These are phyloP conservation scores for Monilinia laxa DNA, from an alignment of 2,329 filamentous ascomycete species.

Conservation along the genomic window DNA sequence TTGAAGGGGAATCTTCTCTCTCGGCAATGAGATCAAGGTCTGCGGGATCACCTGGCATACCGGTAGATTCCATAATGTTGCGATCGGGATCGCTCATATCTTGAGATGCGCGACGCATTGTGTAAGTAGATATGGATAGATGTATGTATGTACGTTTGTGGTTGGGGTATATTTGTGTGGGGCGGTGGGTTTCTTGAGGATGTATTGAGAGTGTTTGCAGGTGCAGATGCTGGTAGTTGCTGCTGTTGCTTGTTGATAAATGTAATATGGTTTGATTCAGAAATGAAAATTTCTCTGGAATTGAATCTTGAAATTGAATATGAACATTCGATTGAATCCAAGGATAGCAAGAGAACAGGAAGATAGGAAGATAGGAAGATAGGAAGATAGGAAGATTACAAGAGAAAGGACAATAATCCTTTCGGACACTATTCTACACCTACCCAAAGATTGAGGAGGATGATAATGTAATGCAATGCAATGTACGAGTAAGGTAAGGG, in stretches of 20 bases:
- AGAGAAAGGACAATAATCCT: background rate
- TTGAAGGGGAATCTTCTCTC: conserved; percentile 36
- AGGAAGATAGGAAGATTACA: background rate
- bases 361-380: background rate
- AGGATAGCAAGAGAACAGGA: background rate
- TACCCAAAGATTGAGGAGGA: conserved; percentile 2
- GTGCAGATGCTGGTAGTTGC: conserved; percentile 18
- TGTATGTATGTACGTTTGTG: background rate
- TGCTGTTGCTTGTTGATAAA: background rate
- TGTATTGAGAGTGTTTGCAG: conserved; percentile 10
- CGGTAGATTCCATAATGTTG: conserved; percentile 39
- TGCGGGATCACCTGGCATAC: conserved; percentile 22
- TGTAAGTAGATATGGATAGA: conserved; percentile 26
- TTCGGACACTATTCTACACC: background rate
- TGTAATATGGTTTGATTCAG: background rate
- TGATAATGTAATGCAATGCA: conserved; percentile 1
- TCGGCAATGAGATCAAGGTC: conserved; percentile 37
- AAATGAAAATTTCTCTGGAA: background rate
- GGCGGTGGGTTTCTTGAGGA: conserved; percentile 19
- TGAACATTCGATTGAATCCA: background rate
- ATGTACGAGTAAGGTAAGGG: background rate
- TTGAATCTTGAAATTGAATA: background rate
- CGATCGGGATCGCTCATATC: conserved; percentile 40
- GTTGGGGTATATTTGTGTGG: conserved; percentile 2
- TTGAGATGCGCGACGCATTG: conserved; percentile 39